A percentile compares a stretch with the other conserved stretches of the same genome.
These are phyloP conservation scores for Erythrobasidium hasegawianum DNA, from an alignment of 1,284 basidiomycete species.

Conservation along the genomic window DNA sequence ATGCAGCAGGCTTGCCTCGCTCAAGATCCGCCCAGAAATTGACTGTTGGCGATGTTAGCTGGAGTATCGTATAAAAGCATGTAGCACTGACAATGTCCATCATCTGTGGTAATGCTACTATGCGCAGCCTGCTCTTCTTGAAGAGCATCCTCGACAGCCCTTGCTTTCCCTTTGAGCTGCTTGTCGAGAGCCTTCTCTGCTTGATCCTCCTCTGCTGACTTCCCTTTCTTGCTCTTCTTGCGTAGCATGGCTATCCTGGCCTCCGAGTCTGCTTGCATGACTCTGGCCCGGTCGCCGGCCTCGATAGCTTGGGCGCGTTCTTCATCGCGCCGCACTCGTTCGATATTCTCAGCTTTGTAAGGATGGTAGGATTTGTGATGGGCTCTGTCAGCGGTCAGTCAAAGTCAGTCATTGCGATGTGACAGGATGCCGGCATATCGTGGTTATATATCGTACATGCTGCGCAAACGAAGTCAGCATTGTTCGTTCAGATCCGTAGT, in stretches of 20 bases:
- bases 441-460: no score
- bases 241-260: conserved; percentile 66
- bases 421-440: no score
- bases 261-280: conserved; percentile 74
- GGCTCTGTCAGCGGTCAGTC: conserved; percentile 65
- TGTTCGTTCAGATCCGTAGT: no score
- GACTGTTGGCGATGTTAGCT: conserved; percentile 23
- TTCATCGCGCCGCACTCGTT: conserved; percentile 70
- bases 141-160: conserved; percentile 3
- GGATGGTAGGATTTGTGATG: conserved; percentile 85
- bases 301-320: conserved; percentile 67
- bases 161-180: conserved; percentile 37
- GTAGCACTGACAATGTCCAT: conserved; percentile 27
- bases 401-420: no score
- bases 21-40: conserved; percentile 45
- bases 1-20: conserved; percentile 14
- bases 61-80: background rate
- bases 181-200: conserved; percentile 40
- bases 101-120: conserved; percentile 1
- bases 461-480: no score
- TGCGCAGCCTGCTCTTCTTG: background rate
- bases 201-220: conserved; percentile 30
- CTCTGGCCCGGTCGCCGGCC: conserved; percentile 63
- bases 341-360: conserved; percentile 76
- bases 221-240: conserved; percentile 44